phyloP scores from a whole-genome alignment of 345 rosid genomes.

The Citropsis articulata region DNA sequence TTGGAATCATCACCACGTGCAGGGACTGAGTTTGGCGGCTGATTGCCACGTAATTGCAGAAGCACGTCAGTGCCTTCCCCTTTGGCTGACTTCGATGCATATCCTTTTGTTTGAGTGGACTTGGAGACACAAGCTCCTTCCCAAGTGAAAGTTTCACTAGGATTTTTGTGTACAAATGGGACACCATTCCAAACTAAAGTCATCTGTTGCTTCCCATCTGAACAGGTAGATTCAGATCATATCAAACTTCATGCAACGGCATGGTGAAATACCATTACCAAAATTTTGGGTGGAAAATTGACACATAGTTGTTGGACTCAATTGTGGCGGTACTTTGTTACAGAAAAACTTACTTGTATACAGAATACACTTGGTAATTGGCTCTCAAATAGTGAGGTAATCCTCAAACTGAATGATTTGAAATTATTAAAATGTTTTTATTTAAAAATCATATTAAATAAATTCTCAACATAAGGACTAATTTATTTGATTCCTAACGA shows the following conservation, averaged over 20 bases:
- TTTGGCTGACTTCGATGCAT: constrained; percentile 35
- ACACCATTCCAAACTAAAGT: constrained; percentile 48
- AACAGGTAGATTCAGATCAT: constrained; percentile 23
- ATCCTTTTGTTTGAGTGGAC: constrained; percentile 48
- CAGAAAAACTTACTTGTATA: not conserved
- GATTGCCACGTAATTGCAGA: constrained; percentile 32
- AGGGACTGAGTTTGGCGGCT: constrained; percentile 28
- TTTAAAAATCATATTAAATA: not conserved
- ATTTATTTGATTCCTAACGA: not conserved
- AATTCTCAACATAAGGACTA: not conserved
- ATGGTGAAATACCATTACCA: not conserved
- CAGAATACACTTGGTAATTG: not conserved
- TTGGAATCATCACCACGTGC: constrained; percentile 30
- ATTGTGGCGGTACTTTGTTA: not conserved
- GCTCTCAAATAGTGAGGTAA: not conserved
- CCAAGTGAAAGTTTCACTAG: constrained; percentile 40
- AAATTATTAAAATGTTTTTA: not conserved
- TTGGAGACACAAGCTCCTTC: constrained; percentile 41
- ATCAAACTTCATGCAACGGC: constrained; percentile 8
- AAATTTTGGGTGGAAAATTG: not conserved
- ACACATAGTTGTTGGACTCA: not conserved
- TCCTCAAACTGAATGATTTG: not conserved
- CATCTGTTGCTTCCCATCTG: constrained; percentile 73
- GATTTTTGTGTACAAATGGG: constrained; percentile 43
- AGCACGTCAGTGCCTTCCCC: constrained; percentile 43